Evolutionary conservation across 73 alveolate genomes (phyloP), one percentile per base, ranked within the genome.

Genomic region (Paraurostyla sp.): DNA sequence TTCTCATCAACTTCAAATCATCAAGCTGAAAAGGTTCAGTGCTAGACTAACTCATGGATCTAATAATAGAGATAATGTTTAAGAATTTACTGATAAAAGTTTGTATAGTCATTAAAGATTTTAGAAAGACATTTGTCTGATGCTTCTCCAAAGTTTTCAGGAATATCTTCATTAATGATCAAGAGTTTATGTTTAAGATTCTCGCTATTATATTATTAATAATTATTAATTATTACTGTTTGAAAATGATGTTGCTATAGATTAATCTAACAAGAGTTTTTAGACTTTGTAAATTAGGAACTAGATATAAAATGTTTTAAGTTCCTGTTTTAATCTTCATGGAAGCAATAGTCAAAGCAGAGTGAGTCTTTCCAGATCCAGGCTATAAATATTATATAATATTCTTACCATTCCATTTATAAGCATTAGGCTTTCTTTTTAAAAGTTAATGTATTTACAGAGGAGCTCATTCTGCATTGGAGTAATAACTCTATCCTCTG

Each of bases 381-480:
- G 82, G 41, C 82, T 65, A 59, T 52, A 52, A 4, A 11, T 11
- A 59, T 27, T 38, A 35, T n/a, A n/a, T n/a, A n/a, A n/a, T n/a
- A n/a, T n/a, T n/a, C 9, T 54, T 65, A 65, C 82, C 56, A 38
- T 38, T 65, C 82, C 82, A 65, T 65, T 65, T 6, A 65, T 65
- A 15, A 65, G 7, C 4, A 65, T 38, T 22, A 65, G 29, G 25
- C 25, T 65, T 65, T 65, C 82, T 38, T 65, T 65, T 22, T 65
- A 40, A 36, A 18, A 38, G 7, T 65, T 22, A 11, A 65, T 65
- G 41, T 13, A 65, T 40, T 65, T 65, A 1, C 27, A 4, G 15
- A 65, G 13, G 1, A 65, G 46, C 25, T 65, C 82, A 38, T 65
- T 65, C 25, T 65, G 32, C n/a, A 38, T 36, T 2, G 46, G 46